Base-by-base conservation (phyloP, 2,329 filamentous ascomycete species). In the Leptographium wingfieldii region DNA sequence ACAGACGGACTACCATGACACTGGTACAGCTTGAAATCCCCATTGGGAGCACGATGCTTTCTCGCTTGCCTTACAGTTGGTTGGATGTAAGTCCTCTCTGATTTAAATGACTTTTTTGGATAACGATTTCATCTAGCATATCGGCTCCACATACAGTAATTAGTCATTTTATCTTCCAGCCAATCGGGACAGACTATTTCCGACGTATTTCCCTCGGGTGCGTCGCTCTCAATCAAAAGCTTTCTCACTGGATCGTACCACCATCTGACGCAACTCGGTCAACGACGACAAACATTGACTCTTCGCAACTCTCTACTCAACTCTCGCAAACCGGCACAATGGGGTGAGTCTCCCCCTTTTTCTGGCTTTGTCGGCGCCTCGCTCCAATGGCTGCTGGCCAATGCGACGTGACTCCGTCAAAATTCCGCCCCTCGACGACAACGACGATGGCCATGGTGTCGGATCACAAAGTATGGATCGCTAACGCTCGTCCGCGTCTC, bases 401-500 rank as follows among this genome's bases (percentile, higher is more conserved):
- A 31, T 43, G 55, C 35, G 46, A 19, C 33, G 35, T 4, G 27
- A 46, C 27, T 35, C 58, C 27, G 25, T 51, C 29, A 5, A 33
- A 33, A 25, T 19, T 16, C 9, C 9, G 12, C 12, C 53, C 33
- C 49, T 52, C 49, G 31, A 31, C 49, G 43, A 40, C 29, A n/a
- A 29, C 22, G 49, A n/a, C 43, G 38, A 29, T 9, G 27, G 16
- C 7, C 25, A 29, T 3, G 12, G 11, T 9, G 22, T n/a, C 5
- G 19, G 19, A 29, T 29, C 31, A 31, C 27, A 16, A 33, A 25
- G 25, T 25, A 49, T 27, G 31, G 22, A 25, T 58, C 66, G 66
- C 70, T 72, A 67, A 73, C 63, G 63, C 52, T 59, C 59, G 40
- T 55, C 31, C 38, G 31, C 31, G 16, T 25, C 31, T 19, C 38